Percentiles rank a stretch among this genome's conserved stretches.
phyloP scores from a whole-genome alignment of 2,329 filamentous ascomycete species.

The Aureobasidium pullulans region DNA sequence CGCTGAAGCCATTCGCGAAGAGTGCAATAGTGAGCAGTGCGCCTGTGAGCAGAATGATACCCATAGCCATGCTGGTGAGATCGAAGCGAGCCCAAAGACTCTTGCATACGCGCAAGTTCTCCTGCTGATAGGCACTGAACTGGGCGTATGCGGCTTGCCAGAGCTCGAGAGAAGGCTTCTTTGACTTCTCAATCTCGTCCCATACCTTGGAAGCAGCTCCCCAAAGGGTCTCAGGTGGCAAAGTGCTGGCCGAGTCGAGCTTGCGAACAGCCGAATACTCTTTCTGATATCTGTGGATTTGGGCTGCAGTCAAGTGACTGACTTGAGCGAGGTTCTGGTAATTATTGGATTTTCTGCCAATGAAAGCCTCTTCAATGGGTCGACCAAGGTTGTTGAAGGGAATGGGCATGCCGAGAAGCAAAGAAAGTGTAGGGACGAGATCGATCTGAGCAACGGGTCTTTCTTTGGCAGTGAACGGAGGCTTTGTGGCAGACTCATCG shows the following conservation, averaged over 20 bases:
- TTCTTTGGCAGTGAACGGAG: constrained; percentile 65
- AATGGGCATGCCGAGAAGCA: constrained; percentile 84
- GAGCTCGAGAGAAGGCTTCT: constrained; percentile 29
- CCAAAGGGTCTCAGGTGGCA: constrained; percentile 54
- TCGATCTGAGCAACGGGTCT: constrained; percentile 80
- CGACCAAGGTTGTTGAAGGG: constrained; percentile 92
- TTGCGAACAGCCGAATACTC: constrained; percentile 71
- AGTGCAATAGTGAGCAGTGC: constrained; percentile 63
- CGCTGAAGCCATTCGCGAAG: constrained; percentile 57
- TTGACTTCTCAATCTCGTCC: constrained; percentile 37
- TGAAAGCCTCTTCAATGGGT: constrained; percentile 91
- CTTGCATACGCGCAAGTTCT: constrained; percentile 73
- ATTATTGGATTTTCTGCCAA: constrained; percentile 57
- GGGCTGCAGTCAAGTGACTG: constrained; percentile 69
- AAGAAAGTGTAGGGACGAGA: constrained; percentile 80
- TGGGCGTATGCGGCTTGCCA: constrained; percentile 44
- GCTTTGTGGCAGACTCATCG: constrained; percentile 49
- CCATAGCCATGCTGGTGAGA: constrained; percentile 73
- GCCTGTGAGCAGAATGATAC: constrained; percentile 62
- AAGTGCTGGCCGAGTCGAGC: constrained; percentile 53
- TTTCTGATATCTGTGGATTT: constrained; percentile 81
- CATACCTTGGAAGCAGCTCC: constrained; percentile 48
- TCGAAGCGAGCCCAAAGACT: constrained; percentile 89
- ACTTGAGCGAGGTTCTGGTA: constrained; percentile 73
- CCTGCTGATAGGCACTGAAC: constrained; percentile 66